Conservation (phyloP, 2,329 filamentous ascomycete genomes). For the Dothideomycetes sp. region DNA sequence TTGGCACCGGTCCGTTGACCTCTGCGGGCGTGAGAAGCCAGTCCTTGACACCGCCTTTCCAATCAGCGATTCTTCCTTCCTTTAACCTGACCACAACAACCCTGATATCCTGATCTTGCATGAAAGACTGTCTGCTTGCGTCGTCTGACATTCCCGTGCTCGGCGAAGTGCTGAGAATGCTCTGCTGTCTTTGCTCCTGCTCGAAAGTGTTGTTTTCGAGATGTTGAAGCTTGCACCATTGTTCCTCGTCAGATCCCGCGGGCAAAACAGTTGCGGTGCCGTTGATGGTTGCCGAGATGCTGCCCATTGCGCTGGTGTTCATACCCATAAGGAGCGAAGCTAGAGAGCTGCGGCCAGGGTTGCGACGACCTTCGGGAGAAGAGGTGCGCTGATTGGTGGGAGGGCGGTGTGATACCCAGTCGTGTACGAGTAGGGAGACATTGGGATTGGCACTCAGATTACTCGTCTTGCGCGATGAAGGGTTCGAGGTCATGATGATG, state of each 20-base stretch:
- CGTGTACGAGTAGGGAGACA: constrained; percentile 91
- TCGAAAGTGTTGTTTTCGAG: constrained; percentile 73
- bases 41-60: constrained; percentile 88
- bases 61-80: constrained; percentile 83
- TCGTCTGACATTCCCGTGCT: constrained; percentile 23
- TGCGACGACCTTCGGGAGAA: constrained; percentile 38
- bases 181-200: constrained; percentile 16
- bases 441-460: constrained; percentile 78
- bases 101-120: constrained; percentile 72
- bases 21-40: constrained; percentile 39
- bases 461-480: constrained; percentile 66
- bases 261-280: constrained; percentile 70
- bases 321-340: constrained; percentile 79
- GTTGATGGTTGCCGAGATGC: constrained; percentile 88
- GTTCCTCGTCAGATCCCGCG: constrained; percentile 68
- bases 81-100: constrained; percentile 79
- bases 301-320: constrained; percentile 78
- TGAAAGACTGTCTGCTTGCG: constrained; percentile 53
- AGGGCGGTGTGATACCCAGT: constrained; percentile 91
- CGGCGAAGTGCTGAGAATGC: constrained; percentile 3
- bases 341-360: constrained; percentile 49
- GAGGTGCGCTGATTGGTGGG: constrained; percentile 56
- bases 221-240: constrained; percentile 73
- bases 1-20: no score
- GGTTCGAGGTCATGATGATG: constrained; percentile 87